Base-by-base conservation (phyloP, 768 basidiomycete species). In the Tricholoma bakamatsutake region DNA sequence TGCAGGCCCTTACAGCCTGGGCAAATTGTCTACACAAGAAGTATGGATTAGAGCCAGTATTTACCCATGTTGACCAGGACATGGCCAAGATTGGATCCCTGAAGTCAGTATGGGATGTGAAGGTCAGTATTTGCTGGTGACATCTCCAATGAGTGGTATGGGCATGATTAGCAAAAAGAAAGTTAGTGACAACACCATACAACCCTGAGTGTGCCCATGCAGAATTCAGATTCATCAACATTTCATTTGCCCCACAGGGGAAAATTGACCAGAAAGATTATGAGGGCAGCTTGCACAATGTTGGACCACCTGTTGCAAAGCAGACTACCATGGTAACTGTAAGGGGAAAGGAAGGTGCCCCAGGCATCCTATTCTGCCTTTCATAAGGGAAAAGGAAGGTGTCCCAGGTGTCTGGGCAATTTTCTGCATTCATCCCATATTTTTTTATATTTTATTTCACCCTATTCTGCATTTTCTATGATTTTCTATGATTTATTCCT, bases 91-190 rank as follows among this genome's bases (percentile, higher is more conserved):
- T 64, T 51, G 47, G 55, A 34, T 52, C 45, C 40, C 28, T 50
- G 39, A 46, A 53, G 31, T 37, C 54, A 17, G 61, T 58, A 40
- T 65, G 60, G 58, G 56, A 62, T 11, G 37, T 58, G n/a, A 66
- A 64, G 53, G 62, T 66, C 64, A 63, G 40, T 64, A 59, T 60
- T 66, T 60, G 66, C 33, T n/a, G n/a, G n/a, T n/a, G n/a, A n/a
- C n/a, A n/a, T n/a, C n/a, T n/a, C n/a, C n/a, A n/a, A n/a, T n/a
- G 59, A 13, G 64, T 62, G 15, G 59, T 65, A 18, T 27, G 57
- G 9, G 58, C 54, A 18, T 57, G 60, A 12, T 50, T 65, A 15
- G 45, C 15, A 34, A 60, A 61, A 49, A 47, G 34, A 15, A 67
- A 67, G 53, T 52, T 67, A 4, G n/a, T 58, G 28, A 67, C 63